Base-by-base conservation (phyloP, 78 protist genomes). In the Cavenderia fasciculata region DNA sequence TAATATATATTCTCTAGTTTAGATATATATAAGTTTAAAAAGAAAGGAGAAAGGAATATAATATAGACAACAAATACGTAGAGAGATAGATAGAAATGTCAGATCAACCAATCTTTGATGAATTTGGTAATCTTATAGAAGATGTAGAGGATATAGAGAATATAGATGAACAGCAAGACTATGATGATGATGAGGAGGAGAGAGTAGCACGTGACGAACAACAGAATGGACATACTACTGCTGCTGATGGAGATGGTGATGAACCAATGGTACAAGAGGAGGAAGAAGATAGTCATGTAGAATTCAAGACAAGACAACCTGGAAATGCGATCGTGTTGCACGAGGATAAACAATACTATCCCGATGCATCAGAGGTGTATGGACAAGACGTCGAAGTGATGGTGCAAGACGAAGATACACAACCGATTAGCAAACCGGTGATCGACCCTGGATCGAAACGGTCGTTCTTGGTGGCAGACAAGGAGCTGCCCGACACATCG, bases 401-500 rank as follows among this genome's bases (percentile, higher is more conserved):
- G 57, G 98, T 98, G 5, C 98, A 98, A 70, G 99, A 98, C 21
- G 99, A 99, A 88, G 99, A 99, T 86, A 94, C 98, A 12, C 99
- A 97, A 75, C 94, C 97, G 11, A 61, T 98, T 41, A 66, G 92
- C 1, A 75, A 93, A 86, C 99, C 99, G n/a, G 98, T 99, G 31
- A 92, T 99, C 6, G 96, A 87, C 38, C 99, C 99, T 14, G 14
- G 61, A 3, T 51, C 25, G 41, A 27, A n/a, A 2, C 56, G 63
- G 25, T 23, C 59, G n/a, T 76, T 93, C 41, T 31, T 46, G 14
- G 41, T 78, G 27, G 14, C 54, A 1, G 92, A 93, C 29, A 27
- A 75, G 23, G 88, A 65, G 21, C 75, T 86, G 11, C 92, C 95
- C 0, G 18, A 10, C 21, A 93, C 95, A 56, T 62, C 77, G 1